Evolutionary conservation across 225 moss, liverwort and hornwort species (phyloP).

Genomic region (Marchantia polymorpha): DNA sequence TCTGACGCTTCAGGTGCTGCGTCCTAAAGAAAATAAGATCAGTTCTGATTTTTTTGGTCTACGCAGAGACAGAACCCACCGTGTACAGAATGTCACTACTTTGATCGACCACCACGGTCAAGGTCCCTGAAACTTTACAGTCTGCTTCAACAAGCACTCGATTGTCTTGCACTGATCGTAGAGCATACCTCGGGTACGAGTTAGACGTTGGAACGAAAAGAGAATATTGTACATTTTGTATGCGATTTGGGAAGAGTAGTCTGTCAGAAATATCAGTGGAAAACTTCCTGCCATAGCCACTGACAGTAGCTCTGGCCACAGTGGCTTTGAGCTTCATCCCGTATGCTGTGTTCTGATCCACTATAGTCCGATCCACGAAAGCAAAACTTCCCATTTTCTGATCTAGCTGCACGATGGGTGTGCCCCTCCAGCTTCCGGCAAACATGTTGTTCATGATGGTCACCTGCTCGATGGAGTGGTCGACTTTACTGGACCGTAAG

Average conservation of each 20-base stretch:
- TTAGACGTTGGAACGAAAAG: conserved; percentile 47
- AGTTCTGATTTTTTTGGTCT: conserved; percentile 6
- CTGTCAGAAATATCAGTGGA: conserved; percentile 65
- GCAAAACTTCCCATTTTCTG: conserved; percentile 54
- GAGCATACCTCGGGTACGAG: conserved; percentile 48
- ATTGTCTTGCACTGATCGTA: conserved; percentile 62
- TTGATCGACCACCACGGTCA: conserved; percentile 70
- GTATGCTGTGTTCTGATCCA: conserved; percentile 81
- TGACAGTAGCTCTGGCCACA: conserved; percentile 58
- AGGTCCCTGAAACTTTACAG: conserved; percentile 49
- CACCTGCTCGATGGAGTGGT: conserved; percentile 53
- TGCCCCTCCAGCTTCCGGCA: conserved; percentile 47
- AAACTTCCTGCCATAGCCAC: conserved; percentile 46
- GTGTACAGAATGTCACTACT: conserved; percentile 61
- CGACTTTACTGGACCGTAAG: conserved; percentile 54
- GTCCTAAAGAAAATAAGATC: background rate
- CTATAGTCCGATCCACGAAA: conserved; percentile 53
- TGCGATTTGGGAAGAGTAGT: conserved; percentile 61
- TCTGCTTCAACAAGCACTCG: conserved; percentile 63
- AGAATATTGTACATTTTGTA: conserved; percentile 69
- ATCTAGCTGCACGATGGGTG: conserved; percentile 60
- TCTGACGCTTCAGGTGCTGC: background rate
- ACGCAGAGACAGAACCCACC: conserved; percentile 4
- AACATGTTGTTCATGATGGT: conserved; percentile 63
- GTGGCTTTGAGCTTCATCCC: conserved; percentile 79